Evolutionary conservation across 1,284 basidiomycete species (phyloP).

Genomic region (Marasmius sp.): DNA sequence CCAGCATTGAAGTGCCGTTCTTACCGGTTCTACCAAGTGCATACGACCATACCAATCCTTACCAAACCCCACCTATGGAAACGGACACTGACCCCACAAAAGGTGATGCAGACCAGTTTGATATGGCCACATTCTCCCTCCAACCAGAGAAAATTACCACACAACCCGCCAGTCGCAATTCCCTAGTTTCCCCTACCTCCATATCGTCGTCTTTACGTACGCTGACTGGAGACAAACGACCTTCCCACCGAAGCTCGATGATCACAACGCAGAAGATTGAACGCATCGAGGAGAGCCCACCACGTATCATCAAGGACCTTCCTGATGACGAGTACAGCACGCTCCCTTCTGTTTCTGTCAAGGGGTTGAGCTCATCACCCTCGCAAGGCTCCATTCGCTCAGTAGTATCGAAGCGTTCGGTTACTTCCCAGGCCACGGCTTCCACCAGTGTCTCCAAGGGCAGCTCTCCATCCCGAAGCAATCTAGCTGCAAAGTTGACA

Average conservation of each 20-base stretch:
- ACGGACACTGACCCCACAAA: conserved; percentile 35
- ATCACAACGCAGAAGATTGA: conserved; percentile 43
- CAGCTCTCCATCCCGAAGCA: conserved; percentile 30
- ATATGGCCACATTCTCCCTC: conserved; percentile 62
- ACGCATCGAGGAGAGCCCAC: conserved; percentile 71
- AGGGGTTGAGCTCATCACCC: conserved; percentile 59
- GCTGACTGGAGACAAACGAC: conserved; percentile 36
- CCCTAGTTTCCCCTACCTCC: background rate
- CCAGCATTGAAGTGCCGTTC: conserved; percentile 83
- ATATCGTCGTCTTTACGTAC: background rate
- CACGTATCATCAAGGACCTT: conserved; percentile 44
- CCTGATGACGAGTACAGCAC: conserved; percentile 43
- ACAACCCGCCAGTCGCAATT: conserved; percentile 2
- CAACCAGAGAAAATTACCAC: conserved; percentile 43
- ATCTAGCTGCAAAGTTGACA: conserved; percentile 59
- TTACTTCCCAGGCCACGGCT: conserved; percentile 34
- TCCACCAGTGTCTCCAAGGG: conserved; percentile 18
- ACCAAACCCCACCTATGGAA: conserved; percentile 5
- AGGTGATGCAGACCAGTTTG: conserved; percentile 68
- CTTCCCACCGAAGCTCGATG: conserved; percentile 45
- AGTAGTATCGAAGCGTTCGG: conserved; percentile 22
- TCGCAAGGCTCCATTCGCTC: conserved; percentile 59
- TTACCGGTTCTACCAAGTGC: conserved; percentile 44
- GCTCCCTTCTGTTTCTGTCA: conserved; percentile 31
- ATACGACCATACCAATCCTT: background rate